Conservation (phyloP, 106 monocot species). For the Dendrobium nobile region DNA sequence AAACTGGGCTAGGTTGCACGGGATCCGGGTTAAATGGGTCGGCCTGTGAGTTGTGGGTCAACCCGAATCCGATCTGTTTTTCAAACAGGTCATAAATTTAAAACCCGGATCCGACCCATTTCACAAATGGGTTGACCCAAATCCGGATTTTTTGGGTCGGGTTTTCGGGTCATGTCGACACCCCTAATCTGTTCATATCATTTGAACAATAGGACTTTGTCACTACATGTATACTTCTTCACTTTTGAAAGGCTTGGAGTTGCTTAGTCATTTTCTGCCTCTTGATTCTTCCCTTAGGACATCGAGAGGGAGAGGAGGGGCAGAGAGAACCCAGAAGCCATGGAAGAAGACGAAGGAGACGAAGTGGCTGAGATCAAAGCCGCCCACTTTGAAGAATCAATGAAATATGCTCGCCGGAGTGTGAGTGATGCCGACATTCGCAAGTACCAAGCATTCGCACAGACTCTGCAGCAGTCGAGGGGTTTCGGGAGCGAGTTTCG, state of each 20-base stretch:
- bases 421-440: constrained; percentile 87
- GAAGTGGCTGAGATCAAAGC: constrained; percentile 80
- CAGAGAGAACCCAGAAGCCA: constrained; percentile 75
- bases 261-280: not conserved
- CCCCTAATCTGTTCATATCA: not conserved
- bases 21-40: too few relatives aligned
- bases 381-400: constrained; percentile 77
- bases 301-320: constrained; percentile 72
- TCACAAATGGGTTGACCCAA: too few relatives aligned
- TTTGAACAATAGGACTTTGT: not conserved
- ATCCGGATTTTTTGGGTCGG: too few relatives aligned
- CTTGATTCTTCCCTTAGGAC: constrained; percentile 22
- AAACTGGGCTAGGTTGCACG: too few relatives aligned
- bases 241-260: not conserved
- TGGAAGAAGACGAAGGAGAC: constrained; percentile 69
- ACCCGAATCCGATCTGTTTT: too few relatives aligned
- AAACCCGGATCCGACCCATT: too few relatives aligned
- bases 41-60: too few relatives aligned
- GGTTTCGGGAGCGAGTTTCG: constrained; percentile 83
- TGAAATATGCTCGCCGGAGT: constrained; percentile 78
- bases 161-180: too few relatives aligned
- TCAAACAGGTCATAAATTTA: too few relatives aligned
- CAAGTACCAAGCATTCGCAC: constrained; percentile 88
- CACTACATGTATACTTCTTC: too few relatives aligned
- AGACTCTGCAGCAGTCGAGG: constrained; percentile 83